A percentile compares a stretch with the other conserved stretches of the same genome.
Conservation (phyloP, 2,329 filamentous ascomycete genomes). For the Xylariaceae sp. region DNA sequence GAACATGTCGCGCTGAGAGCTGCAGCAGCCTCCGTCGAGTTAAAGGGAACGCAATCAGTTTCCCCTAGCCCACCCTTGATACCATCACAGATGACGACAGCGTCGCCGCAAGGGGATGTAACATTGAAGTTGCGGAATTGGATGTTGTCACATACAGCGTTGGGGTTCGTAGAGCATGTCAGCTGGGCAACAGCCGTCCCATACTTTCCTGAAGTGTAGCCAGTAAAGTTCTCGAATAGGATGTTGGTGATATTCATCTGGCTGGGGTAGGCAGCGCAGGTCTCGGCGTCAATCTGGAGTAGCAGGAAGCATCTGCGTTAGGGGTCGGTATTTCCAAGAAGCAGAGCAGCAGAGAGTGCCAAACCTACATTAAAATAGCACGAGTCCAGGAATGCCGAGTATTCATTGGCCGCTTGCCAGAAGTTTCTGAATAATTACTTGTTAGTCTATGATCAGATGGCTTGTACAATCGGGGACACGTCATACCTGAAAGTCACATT, state of each 20-base stretch:
- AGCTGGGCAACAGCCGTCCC: slow-evolving; percentile 53
- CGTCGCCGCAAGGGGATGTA: slow-evolving; percentile 45
- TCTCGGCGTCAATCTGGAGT: slow-evolving; percentile 38
- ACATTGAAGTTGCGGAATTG: slow-evolving; percentile 54
- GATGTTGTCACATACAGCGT: slow-evolving; percentile 56
- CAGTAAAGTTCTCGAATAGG: slow-evolving; percentile 56
- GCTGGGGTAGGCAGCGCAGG: slow-evolving; percentile 53
- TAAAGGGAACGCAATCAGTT: too few relatives aligned
- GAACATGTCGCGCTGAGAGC: too few relatives aligned
- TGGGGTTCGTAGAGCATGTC: slow-evolving; percentile 50
- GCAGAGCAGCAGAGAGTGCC: neutral
- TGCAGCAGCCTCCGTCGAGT: too few relatives aligned
- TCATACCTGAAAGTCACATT: neutral
- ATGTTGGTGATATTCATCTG: slow-evolving; percentile 59
- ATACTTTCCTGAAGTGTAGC: slow-evolving; percentile 54
- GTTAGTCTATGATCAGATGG: neutral
- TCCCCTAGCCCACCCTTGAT: slow-evolving; percentile 31
- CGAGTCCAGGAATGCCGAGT: slow-evolving; percentile 57
- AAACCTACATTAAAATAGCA: slow-evolving; percentile 59
- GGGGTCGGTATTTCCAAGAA: neutral
- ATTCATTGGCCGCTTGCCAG: slow-evolving; percentile 56
- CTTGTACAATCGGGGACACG: neutral
- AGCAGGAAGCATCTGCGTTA: neutral
- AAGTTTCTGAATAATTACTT: slow-evolving; percentile 62
- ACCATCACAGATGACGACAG: slow-evolving; percentile 50